Conservation (phyloP, 2,329 filamentous ascomycete genomes). For the Metarhizium robertsii region DNA sequence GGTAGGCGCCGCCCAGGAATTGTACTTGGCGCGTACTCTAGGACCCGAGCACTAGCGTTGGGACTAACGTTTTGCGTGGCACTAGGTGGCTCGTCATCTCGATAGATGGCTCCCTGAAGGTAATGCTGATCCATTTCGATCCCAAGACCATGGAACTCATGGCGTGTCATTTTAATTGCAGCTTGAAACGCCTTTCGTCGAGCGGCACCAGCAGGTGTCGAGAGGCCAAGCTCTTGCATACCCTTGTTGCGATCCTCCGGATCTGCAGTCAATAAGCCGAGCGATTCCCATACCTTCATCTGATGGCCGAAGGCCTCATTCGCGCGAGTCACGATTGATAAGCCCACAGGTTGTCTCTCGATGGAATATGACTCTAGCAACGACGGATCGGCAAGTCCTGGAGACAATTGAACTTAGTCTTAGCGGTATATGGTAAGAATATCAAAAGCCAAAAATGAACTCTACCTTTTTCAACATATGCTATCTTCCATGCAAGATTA, state of each 20-base stretch:
- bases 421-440: too few relatives aligned
- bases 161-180: constrained; percentile 3
- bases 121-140: constrained; percentile 53
- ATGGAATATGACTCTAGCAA: constrained; percentile 33
- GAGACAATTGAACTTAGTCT: too few relatives aligned
- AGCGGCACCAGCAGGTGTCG: too few relatives aligned
- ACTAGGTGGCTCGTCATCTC: constrained; percentile 27
- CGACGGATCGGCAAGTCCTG: constrained; percentile 16
- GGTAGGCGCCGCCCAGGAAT: constrained; percentile 51
- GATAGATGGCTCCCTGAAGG: constrained; percentile 32
- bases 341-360: constrained; percentile 41
- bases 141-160: constrained; percentile 46
- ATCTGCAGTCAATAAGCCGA: constrained; percentile 11
- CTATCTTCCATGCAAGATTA: constrained; percentile 47
- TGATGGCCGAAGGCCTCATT: constrained; percentile 50
- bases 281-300: constrained; percentile 25
- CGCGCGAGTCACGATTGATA: constrained; percentile 39
- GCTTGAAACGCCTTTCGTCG: too few relatives aligned
- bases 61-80: constrained; percentile 4
- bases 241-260: too few relatives aligned
- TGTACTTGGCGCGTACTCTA: constrained; percentile 35
- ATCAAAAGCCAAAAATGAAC: background rate
- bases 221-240: too few relatives aligned
- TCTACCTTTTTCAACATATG: constrained; percentile 27
- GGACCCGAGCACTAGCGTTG: constrained; percentile 29